A percentile compares a stretch with the other conserved stretches of the same genome.
Evolutionary conservation across 495 filamentous ascomycete genomes (phyloP).

Genomic region (Aspergillus carlsbadensis): DNA sequence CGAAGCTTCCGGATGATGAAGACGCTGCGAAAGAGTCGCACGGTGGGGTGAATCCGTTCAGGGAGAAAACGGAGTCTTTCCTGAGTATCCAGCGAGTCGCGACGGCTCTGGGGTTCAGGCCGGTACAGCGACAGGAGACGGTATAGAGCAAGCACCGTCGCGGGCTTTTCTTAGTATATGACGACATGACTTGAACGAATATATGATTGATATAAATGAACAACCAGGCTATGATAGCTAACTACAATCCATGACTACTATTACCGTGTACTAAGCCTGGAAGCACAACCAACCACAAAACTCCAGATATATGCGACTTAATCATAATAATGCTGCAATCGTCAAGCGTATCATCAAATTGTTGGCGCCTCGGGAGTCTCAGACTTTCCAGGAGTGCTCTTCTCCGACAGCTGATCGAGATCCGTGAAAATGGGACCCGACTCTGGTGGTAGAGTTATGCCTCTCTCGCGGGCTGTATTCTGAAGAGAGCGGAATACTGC

Average conservation of each 20-base stretch:
- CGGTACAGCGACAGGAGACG: constrained; percentile 3
- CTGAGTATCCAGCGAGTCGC: not conserved
- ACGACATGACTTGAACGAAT: not conserved
- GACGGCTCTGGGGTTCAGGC: not conserved
- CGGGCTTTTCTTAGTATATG: too few species aligned
- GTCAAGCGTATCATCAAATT: constrained; percentile 3
- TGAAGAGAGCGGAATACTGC: constrained; percentile 27
- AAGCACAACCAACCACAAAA: constrained; percentile 4
- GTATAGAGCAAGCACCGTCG: not conserved
- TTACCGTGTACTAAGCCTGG: constrained; percentile 1
- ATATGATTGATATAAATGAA: not conserved
- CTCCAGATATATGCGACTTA: not conserved
- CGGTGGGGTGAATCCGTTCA: too few species aligned
- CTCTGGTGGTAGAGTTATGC: constrained; percentile 27
- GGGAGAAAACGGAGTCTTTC: not conserved
- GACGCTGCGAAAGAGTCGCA: too few species aligned
- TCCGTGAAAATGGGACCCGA: constrained; percentile 24
- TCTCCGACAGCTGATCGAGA: constrained; percentile 2
- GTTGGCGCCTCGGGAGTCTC: constrained; percentile 1
- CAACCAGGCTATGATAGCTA: not conserved
- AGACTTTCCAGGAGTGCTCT: not conserved
- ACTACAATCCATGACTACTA: not conserved
- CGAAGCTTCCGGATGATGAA: not conserved
- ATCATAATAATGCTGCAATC: not conserved
- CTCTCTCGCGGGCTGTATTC: constrained; percentile 23